phyloP scores from a whole-genome alignment of 2,329 filamentous ascomycete genomes.

The Huntiella decipiens region DNA sequence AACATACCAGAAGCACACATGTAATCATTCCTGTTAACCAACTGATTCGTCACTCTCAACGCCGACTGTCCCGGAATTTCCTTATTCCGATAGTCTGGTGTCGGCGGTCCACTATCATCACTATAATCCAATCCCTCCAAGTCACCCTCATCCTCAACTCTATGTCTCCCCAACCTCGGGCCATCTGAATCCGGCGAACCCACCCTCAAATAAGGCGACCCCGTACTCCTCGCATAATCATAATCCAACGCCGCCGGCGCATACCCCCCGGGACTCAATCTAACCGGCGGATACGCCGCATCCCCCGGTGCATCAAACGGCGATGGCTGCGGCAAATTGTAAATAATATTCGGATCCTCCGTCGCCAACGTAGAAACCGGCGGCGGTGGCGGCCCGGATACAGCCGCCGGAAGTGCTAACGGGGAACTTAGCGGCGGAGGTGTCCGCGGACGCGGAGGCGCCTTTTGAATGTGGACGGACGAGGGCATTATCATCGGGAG shows the following conservation, averaged over 20 bases:
- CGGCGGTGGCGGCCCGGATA: neutral
- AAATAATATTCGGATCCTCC: neutral
- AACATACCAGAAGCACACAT: conserved; percentile 46
- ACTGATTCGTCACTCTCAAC: conserved; percentile 8
- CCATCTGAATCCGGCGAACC: neutral
- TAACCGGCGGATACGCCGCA: neutral
- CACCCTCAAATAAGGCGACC: neutral
- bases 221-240: neutral
- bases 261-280: neutral
- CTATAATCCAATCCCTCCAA: conserved; percentile 21
- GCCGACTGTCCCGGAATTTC: conserved; percentile 4
- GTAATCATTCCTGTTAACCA: conserved; percentile 42
- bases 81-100: conserved; percentile 2
- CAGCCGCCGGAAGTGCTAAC: neutral
- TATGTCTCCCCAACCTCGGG: neutral
- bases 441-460: conserved; percentile 14
- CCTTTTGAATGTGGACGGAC: conserved; percentile 33
- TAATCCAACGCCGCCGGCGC: neutral
- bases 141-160: conserved; percentile 18
- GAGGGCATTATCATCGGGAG: conserved; percentile 40
- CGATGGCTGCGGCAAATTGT: neutral
- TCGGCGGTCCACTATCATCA: conserved; percentile 13
- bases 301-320: neutral
- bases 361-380: neutral
- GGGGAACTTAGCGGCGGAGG: neutral